Evolutionary conservation across 148 eudicot genomes (phyloP).

Genomic region (Chenopodium formosanum): DNA sequence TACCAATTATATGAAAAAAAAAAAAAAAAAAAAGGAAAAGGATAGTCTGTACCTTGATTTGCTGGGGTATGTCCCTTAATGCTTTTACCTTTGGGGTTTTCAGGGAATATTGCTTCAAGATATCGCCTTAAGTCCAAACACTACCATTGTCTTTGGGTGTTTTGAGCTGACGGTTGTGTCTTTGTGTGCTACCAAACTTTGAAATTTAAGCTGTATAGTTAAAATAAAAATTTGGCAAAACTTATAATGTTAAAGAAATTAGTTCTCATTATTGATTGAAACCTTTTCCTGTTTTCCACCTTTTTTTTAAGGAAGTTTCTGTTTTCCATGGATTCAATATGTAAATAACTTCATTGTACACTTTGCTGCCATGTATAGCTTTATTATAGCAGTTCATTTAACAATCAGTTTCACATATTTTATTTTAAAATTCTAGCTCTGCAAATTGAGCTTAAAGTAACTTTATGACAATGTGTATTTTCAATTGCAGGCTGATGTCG

Average conservation of each 20-base stretch:
- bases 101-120: not conserved
- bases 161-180: not conserved
- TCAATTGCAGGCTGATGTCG: slow-evolving; percentile 84
- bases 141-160: not conserved
- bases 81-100: not conserved
- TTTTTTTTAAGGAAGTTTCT: too few species aligned
- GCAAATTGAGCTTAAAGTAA: not conserved
- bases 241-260: not conserved
- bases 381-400: not conserved
- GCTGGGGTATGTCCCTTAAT: not conserved
- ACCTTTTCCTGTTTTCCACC: not conserved
- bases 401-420: not conserved
- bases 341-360: not conserved
- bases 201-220: not conserved
- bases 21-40: not conserved
- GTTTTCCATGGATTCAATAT: not conserved
- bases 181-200: not conserved
- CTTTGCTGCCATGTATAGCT: not conserved
- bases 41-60: not conserved
- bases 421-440: not conserved
- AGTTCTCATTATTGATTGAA: not conserved
- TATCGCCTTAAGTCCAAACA: not conserved
- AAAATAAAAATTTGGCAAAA: not conserved
- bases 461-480: not conserved
- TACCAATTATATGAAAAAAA: not conserved